A percentile compares a stretch with the other conserved stretches of the same genome.
These are phyloP conservation scores for Cercospora zeae-maydis DNA, from an alignment of 2,329 filamentous ascomycete species.

Conservation along the genomic window DNA sequence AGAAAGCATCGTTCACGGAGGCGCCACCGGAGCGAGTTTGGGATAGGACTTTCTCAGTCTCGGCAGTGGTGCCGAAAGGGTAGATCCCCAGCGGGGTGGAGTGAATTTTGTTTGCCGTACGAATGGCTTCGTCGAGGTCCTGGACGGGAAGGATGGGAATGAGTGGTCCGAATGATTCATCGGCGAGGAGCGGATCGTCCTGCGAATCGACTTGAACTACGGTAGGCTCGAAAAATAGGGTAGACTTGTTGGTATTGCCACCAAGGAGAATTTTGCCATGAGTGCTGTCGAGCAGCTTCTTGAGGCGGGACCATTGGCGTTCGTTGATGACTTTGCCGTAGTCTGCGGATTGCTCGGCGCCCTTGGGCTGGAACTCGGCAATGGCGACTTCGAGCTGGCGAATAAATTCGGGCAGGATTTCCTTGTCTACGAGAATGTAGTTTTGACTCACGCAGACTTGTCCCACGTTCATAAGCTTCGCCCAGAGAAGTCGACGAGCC, in stretches of 20 bases:
- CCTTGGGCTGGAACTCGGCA: conserved; percentile 78
- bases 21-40: conserved; percentile 52
- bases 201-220: conserved; percentile 76
- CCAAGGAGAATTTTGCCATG: conserved; percentile 83
- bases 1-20: conserved; percentile 57
- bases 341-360: conserved; percentile 72
- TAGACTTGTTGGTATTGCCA: conserved; percentile 73
- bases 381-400: conserved; percentile 66
- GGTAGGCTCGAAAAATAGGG: conserved; percentile 86
- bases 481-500: conserved; percentile 81
- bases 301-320: conserved; percentile 74
- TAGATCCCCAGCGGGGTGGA: conserved; percentile 80
- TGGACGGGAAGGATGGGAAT: conserved; percentile 77
- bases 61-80: conserved; percentile 75
- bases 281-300: conserved; percentile 82
- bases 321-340: conserved; percentile 77
- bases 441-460: conserved; percentile 93
- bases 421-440: conserved; percentile 79
- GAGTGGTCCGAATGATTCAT: conserved; percentile 92
- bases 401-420: conserved; percentile 62
- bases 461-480: conserved; percentile 79
- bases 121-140: conserved; percentile 79
- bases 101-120: conserved; percentile 74
- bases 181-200: conserved; percentile 71
- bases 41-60: conserved; percentile 62